These are phyloP conservation scores for Eucalyptus sp. DNA, from an alignment of 345 rosid genomes.

Conservation along the genomic window DNA sequence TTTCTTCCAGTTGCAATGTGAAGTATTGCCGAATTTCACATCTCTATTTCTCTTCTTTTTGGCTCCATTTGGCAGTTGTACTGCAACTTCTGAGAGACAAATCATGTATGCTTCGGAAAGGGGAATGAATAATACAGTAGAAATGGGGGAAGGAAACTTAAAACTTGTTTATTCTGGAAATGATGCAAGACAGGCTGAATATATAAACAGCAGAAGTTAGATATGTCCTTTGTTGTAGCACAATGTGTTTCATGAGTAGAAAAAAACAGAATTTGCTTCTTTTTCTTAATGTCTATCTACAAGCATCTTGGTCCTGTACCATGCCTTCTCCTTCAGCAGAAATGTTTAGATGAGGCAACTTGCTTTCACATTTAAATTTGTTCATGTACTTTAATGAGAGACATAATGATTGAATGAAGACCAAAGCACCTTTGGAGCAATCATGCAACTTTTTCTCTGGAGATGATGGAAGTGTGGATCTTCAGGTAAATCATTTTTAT, in stretches of 20 bases:
- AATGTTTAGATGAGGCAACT: neutral
- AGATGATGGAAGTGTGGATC: slow-evolving; percentile 39
- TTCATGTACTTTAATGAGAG: neutral
- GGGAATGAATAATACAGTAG: neutral
- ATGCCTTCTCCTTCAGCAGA: neutral
- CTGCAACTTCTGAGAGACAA: neutral
- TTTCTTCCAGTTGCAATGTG: neutral
- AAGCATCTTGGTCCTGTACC: neutral
- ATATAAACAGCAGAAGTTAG: neutral
- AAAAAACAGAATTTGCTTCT: neutral
- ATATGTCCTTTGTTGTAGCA: neutral
- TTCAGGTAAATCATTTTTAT: neutral
- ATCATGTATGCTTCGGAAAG: neutral
- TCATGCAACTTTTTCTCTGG: slow-evolving; percentile 59
- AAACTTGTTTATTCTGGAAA: neutral
- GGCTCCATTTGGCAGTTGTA: neutral
- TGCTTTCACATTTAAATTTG: neutral
- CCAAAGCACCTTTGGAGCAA: slow-evolving; percentile 48
- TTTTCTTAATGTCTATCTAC: neutral
- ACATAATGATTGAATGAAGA: slow-evolving; percentile 22
- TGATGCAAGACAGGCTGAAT: neutral
- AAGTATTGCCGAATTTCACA: neutral
- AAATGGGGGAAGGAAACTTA: neutral
- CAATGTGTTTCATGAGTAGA: neutral
- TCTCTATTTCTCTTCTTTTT: neutral